phyloP scores from a whole-genome alignment of 2,329 filamentous ascomycete species.

The Penicillium brasilianum region DNA sequence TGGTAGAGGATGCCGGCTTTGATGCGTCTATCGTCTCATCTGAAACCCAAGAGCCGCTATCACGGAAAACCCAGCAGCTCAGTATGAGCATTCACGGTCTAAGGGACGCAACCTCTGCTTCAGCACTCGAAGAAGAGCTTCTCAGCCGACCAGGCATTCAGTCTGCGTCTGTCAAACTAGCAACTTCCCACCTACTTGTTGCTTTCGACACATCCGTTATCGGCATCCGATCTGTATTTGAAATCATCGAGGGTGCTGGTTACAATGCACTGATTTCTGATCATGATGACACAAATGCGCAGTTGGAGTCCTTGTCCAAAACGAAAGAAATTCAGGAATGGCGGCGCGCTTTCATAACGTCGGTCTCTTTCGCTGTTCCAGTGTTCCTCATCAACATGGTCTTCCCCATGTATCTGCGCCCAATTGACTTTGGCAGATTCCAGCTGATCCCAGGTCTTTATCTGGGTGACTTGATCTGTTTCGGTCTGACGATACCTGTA shows the following conservation, averaged over 20 bases:
- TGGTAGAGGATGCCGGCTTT: slow-evolving; percentile 89
- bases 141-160: slow-evolving; percentile 70
- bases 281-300: slow-evolving; percentile 93
- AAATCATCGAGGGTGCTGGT: slow-evolving; percentile 77
- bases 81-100: slow-evolving; percentile 86
- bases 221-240: slow-evolving; percentile 82
- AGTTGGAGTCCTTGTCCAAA: slow-evolving; percentile 93
- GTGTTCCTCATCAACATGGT: slow-evolving; percentile 94
- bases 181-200: slow-evolving; percentile 75
- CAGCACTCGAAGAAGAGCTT: slow-evolving; percentile 71
- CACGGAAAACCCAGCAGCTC: slow-evolving; percentile 64
- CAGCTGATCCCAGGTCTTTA: slow-evolving; percentile 74
- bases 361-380: slow-evolving; percentile 80
- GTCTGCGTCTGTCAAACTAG: slow-evolving; percentile 73
- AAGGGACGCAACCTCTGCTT: slow-evolving; percentile 72
- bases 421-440: slow-evolving; percentile 76
- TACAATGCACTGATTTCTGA: slow-evolving; percentile 90
- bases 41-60: slow-evolving; percentile 62
- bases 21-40: slow-evolving; percentile 83
- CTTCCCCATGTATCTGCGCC: slow-evolving; percentile 80
- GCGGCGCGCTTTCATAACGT: slow-evolving; percentile 79
- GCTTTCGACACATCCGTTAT: slow-evolving; percentile 72
- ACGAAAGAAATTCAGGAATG: slow-evolving; percentile 96
- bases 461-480: slow-evolving; percentile 83
- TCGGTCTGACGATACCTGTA: slow-evolving; percentile 84